These are phyloP conservation scores for Aspergillus funiculosus DNA, from an alignment of 495 filamentous ascomycete genomes.

Conservation along the genomic window DNA sequence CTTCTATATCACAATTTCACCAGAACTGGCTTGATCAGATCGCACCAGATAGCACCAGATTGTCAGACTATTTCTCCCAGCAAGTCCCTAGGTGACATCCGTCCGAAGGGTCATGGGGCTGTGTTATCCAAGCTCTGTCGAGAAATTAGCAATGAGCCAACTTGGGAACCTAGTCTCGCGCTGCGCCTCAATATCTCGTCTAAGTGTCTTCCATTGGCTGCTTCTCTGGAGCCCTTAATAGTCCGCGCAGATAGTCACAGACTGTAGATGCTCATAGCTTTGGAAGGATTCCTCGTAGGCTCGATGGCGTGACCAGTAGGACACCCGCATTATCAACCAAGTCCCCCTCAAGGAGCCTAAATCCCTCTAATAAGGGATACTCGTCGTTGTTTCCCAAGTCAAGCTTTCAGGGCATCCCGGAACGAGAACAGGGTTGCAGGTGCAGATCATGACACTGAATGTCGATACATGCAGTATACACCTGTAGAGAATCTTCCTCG, in stretches of 20 bases:
- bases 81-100: background rate
- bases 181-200: slow-evolving; percentile 27
- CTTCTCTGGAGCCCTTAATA: slow-evolving; percentile 10
- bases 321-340: slow-evolving; percentile 13
- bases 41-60: slow-evolving; percentile 16
- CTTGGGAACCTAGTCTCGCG: slow-evolving; percentile 21
- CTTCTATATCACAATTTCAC: background rate
- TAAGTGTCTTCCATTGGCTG: slow-evolving; percentile 9
- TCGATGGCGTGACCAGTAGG: slow-evolving; percentile 17
- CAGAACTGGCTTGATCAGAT: background rate
- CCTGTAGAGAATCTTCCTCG: background rate
- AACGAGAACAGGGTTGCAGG: background rate
- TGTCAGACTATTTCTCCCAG: slow-evolving; percentile 15
- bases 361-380: slow-evolving; percentile 10
- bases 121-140: background rate
- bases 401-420: background rate
- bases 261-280: background rate
- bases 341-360: slow-evolving; percentile 14
- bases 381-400: background rate
- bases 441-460: slow-evolving; percentile 11
- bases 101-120: background rate
- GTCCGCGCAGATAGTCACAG: slow-evolving; percentile 20
- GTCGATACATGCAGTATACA: slow-evolving; percentile 20
- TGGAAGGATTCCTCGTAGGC: slow-evolving; percentile 9
- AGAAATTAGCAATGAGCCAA: slow-evolving; percentile 12